Evolutionary conservation across 1,284 basidiomycete species (phyloP), one percentile per base, ranked within the genome.

Genomic region (Ganoderma boninense): DNA sequence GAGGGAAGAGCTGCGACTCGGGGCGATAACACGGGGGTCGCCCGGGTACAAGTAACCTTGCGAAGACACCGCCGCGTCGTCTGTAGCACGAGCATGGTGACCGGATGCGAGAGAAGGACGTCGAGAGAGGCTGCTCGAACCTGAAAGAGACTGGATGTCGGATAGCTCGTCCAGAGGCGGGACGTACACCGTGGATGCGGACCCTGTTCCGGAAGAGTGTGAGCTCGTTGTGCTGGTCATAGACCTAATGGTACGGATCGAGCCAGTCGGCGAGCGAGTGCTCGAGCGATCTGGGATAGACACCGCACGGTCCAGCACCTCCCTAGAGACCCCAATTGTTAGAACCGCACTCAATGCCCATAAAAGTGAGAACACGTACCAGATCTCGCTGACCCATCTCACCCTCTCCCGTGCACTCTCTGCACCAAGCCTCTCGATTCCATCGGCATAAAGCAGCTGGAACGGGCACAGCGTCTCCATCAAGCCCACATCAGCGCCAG

Each of bases 351-450:
- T 40, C 38, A 11, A 40, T 40, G 38, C 8, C 38, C 38, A 40
- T 40, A 10, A 40, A 40, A 40, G 38, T 26, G 16, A 26, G 52
- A 32, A 82, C 0, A 82, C 90, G 63, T 76, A 95, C 95, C 94
- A 96, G 65, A 97, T 88, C 2, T 94, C 88, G 75, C 92, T 93
- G 29, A 96, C 93, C 95, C 96, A 97, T 80, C 92, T 89, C 62
- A 95, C 92, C 72, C 95, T 86, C 77, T 96, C 94, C 68, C 92
- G 80, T 5, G 95, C 87, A 71, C 93, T 95, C 77, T 96, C 95
- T 26, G 94, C 91, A 0, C 91, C 95, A 14, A 97, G 79, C 14
- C 95, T 83, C 79, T 97, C 96, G 1, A 95, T 90, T 3, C 95
- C 95, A 79, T 97, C 96, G 23, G 88, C 87, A 77, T 97, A 97